These are phyloP conservation scores for Aspergillus costaricaensis DNA, from an alignment of 2,329 filamentous ascomycete species.

Conservation along the genomic window DNA sequence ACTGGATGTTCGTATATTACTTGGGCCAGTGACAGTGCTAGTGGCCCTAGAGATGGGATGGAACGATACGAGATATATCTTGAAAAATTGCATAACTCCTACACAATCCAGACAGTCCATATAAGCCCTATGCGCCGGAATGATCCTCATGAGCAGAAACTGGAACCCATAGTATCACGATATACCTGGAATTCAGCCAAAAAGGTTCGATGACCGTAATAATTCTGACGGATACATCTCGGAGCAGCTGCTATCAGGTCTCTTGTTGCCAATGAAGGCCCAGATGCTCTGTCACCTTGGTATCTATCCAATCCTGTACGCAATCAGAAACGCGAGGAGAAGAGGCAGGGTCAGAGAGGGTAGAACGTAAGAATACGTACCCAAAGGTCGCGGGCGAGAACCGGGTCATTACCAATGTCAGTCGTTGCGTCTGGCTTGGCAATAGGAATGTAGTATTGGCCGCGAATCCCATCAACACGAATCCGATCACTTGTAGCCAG, in stretches of 20 bases:
- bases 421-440: slow-evolving; percentile 31
- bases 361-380: background rate
- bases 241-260: background rate
- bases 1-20: background rate
- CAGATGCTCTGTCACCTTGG: slow-evolving; percentile 18
- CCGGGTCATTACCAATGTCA: slow-evolving; percentile 29
- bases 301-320: slow-evolving; percentile 25
- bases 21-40: background rate
- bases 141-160: background rate
- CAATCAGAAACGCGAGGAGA: background rate
- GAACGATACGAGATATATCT: background rate
- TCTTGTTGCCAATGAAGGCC: slow-evolving; percentile 7
- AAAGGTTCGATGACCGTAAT: background rate
- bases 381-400: background rate
- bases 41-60: background rate
- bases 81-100: background rate
- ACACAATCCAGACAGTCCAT: background rate
- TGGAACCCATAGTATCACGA: background rate
- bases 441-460: slow-evolving; percentile 43
- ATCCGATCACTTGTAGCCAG: slow-evolving; percentile 14
- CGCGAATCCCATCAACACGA: slow-evolving; percentile 21
- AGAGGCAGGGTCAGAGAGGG: background rate
- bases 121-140: background rate
- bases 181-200: background rate
- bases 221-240: background rate